phyloP scores from a whole-genome alignment of 2,329 filamentous ascomycete genomes.

The Hymenoscyphus fructigenus region DNA sequence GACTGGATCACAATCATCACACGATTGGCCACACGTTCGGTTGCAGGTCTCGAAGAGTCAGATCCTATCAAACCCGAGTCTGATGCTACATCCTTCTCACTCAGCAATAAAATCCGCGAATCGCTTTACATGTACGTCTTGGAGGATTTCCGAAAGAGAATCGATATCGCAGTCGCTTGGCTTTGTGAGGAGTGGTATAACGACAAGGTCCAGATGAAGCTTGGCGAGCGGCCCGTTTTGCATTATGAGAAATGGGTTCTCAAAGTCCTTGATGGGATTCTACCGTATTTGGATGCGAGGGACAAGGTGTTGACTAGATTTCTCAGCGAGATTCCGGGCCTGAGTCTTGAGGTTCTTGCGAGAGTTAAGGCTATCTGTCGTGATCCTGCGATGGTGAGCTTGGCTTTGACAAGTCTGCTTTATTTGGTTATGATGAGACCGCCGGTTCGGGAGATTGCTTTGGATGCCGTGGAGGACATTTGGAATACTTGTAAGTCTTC shows the following conservation, averaged over 20 bases:
- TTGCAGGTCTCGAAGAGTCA: conserved; percentile 64
- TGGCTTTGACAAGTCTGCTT: conserved; percentile 63
- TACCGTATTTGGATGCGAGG: conserved; percentile 86
- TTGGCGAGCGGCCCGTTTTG: conserved; percentile 48
- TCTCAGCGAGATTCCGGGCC: conserved; percentile 82
- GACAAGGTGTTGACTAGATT: conserved; percentile 91
- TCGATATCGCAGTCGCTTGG: conserved; percentile 91
- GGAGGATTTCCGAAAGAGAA: conserved; percentile 85
- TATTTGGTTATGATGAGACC: conserved; percentile 69
- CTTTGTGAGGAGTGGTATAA: conserved; percentile 98
- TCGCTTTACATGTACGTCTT: conserved; percentile 81
- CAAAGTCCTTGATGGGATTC: conserved; percentile 81
- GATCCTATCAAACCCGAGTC: conserved; percentile 57
- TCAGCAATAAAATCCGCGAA: conserved; percentile 74
- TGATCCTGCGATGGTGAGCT: conserved; percentile 62
- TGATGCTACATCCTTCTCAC: conserved; percentile 41
- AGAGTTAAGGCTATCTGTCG: conserved; percentile 68
- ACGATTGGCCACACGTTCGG: conserved; percentile 77
- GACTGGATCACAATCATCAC: conserved; percentile 89
- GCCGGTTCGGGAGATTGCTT: conserved; percentile 59
- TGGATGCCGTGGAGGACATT: conserved; percentile 65
- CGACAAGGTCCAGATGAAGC: conserved; percentile 60
- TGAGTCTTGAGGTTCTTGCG: conserved; percentile 70
- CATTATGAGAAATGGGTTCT: conserved; percentile 80
- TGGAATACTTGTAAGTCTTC: conserved; percentile 61